Evolutionary conservation across 2,329 filamentous ascomycete species (phyloP), one percentile per base, ranked within the genome.

Genomic region (Herpotrichia juniperi): DNA sequence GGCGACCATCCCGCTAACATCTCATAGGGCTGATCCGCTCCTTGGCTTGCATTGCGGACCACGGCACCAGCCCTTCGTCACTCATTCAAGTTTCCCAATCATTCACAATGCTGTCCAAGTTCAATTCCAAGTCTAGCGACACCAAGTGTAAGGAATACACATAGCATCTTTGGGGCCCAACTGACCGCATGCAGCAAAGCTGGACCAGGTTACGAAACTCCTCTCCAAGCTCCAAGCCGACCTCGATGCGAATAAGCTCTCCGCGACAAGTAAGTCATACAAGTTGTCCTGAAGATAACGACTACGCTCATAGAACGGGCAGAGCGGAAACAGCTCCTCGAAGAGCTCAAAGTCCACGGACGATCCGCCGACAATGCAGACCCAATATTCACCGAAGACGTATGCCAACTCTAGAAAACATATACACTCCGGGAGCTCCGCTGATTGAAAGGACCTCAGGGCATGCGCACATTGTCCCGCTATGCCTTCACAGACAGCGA

Each of bases 341-440:
- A 80, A 46, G 74, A 91, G 62, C 79, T 97, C 43, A 96, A 96
- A 74, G 79, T 93, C 26, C 84, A 90, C 64, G 89, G 92, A 6
- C 86, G 92, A 54, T 86, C 88, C 63, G 84, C 87, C 7, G 78
- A 77, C 25, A 81, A 90, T 73, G 87, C 92, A 24, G 88, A 88
- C 51, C 88, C 91, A 1, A 93, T 97, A 51, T 97, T 94, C 74
- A 88, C 89, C n/a, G 83, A 84, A 72, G 79, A 88, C 74, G 91
- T 89, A 80, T 59, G 79, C 56, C 45, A 24, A 40, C 11, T 11
- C 31, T n/a, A 11, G 7, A n/a, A 22, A 3, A 22, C 21, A 40
- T 4, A 6, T 19, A 6, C 16, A 19, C 16, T 6, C 21, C 37
- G 12, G 11, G 10, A 25, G 5, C n/a, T 21, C 6, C 16, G 21